These are phyloP conservation scores for Gossypium trilobum DNA, from an alignment of 441 rosid genomes.

Conservation along the genomic window DNA sequence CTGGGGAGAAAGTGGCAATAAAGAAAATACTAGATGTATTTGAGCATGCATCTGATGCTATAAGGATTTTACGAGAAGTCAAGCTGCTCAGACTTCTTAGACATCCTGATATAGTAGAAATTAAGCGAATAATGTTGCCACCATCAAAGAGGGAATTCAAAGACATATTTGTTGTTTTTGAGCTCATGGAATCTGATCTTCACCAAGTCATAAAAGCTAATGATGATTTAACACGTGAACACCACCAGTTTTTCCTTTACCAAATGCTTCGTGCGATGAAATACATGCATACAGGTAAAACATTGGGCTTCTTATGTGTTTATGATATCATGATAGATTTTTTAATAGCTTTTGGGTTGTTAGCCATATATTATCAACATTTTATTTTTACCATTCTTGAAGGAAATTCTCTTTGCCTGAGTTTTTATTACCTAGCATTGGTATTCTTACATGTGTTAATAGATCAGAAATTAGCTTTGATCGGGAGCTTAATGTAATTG, in stretches of 20 bases:
- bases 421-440: neutral
- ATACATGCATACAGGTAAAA: conserved; percentile 66
- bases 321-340: neutral
- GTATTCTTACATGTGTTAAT: neutral
- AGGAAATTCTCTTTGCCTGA: neutral
- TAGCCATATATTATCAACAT: neutral
- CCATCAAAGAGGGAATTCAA: conserved; percentile 53
- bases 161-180: conserved; percentile 76
- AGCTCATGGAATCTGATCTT: conserved; percentile 63
- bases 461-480: neutral
- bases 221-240: conserved; percentile 85
- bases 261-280: conserved; percentile 91
- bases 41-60: conserved; percentile 81
- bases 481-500: neutral
- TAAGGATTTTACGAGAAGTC: conserved; percentile 81
- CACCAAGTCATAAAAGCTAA: conserved; percentile 97
- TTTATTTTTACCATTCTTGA: neutral
- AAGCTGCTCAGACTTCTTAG: conserved; percentile 73
- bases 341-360: neutral
- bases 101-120: conserved; percentile 93
- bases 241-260: conserved; percentile 89
- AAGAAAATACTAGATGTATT: conserved; percentile 81
- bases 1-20: conserved; percentile 83
- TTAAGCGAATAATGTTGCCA: conserved; percentile 86
- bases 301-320: neutral